Evolutionary conservation across 148 eudicot species (phyloP), one percentile per base, ranked within the genome.

Genomic region (Dianthus caryophyllus): DNA sequence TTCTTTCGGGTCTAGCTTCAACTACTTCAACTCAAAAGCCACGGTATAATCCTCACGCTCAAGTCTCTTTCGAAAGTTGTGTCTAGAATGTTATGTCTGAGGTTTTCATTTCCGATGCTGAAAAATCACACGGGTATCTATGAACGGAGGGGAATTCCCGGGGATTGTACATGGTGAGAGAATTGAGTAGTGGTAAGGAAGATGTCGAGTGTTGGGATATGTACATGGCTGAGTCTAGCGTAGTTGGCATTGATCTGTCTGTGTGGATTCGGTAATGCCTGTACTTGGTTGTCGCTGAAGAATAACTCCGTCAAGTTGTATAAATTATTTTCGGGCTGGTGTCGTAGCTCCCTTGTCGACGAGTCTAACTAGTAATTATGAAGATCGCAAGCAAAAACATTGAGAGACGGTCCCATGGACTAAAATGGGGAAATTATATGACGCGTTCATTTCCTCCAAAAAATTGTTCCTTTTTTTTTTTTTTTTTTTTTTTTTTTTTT

Each of bases 21-120:
- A 84, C 90, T 43, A 53, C 79, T 59, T 80, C 82, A 43, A 68
- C 61, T 53, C 83, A 79, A 51, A 87, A 84, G 58, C 88, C 91
- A 14, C 66, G 80, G 26, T 65, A 66, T 67, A 69, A 72, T 14
- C 70, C 79, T 21, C 87, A 77, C 41, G 75, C 74, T 51, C 81
- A 82, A 61, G 88, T 87, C 67, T 78, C 91, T 15, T 84, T 82
- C 22, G 91, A 87, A 55, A 82, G 80, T 49, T 14, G 63, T 30
- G 69, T 76, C 33, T 55, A 66, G 67, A 65, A 48, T 16, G 41
- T 36, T 8, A 36, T 9, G 21, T 12, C 7, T 33, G 24, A 14
- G n/a, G 29, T 10, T 21, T 22, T 18, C 8, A 53, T 29, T 30
- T 20, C 62, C 11, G 1, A 5, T 29, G 21, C 30, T 30, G 2